Evolutionary conservation across 1,284 basidiomycete genomes (phyloP), one percentile per base, ranked within the genome.

Genomic region (Anthracocystis setariae): DNA sequence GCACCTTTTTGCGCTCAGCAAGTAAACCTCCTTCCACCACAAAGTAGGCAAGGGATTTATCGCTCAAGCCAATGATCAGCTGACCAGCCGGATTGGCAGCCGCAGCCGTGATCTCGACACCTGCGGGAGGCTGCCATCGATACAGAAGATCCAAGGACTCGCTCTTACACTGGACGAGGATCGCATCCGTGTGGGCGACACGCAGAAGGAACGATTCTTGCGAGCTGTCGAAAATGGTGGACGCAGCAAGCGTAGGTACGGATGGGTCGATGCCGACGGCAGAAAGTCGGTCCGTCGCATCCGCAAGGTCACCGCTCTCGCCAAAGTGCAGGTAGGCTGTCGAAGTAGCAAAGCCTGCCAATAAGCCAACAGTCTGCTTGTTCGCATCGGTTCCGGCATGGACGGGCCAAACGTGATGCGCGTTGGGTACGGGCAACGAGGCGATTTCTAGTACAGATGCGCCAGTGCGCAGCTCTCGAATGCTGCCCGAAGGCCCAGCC

Each of bases 391-490:
- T 21, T 3, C 59, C 60, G 3, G 47, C 51, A 23, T 72, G 46
- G 21, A 73, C 21, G 1, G 70, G 35, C 70, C 70, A 73, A 17
- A 73, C 39, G 2, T 58, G 52, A 12, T 57, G 49, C 5, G 46
- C 60, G 44, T 60, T 52, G 18, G 65, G 61, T 9, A 73, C 33
- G 1, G 46, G 51, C 45, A 53, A 25, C 23, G 58, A 73, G 17
- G 64, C 61, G 5, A 88, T 73, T 70, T 91, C 89, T 51, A 89
- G 86, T 75, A 95, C 89, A 55, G 92, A 91, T 0, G 92, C 93
- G 3, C 94, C 94, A 65, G 90, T 93, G 59, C 92, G 87, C 9
- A 98, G 87, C 24, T 94, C 84, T 37, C 92, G 89, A 9, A 98
- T 80, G 10, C 90, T 90, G 8, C 94, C 94, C 0, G 89, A 88